Evolutionary conservation across 805 yeast species (phyloP), one percentile per base, ranked within the genome.

Genomic region (Clavispora vitiphila): DNA sequence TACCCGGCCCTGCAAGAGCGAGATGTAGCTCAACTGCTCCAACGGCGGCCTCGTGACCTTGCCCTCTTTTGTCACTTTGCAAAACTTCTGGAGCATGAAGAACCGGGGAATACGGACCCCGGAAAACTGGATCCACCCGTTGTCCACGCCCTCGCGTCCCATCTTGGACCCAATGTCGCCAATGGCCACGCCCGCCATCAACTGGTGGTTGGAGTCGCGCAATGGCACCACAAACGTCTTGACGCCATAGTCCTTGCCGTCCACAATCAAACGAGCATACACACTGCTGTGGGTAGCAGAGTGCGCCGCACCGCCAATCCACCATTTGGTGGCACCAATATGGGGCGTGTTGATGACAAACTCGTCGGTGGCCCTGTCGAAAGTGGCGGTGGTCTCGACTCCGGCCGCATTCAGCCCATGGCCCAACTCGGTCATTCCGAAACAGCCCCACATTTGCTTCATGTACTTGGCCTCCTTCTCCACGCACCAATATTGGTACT

Each of bases 261-360:
- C 58, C 40, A 70, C 70, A 42, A 67, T 59, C 43, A 70, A 66
- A 46, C 75, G 61, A 37, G 74, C 74, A 46, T 70, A 70, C 39
- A 57, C 57, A 18, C 65, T 44, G 32, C 64, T 54, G 50, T 70
- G 75, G 16, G 74, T 69, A 22, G 74, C 64, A 9, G 74, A 68
- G 47, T 70, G 75, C 25, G 75, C 75, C 42, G 75, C 75, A 43
- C 74, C 74, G 30, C 75, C 75, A 44, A 70, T 70, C 75, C 75
- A 70, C 75, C 75, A 70, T 53, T 70, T 70, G 47, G 75, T 70
- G 35, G 75, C 75, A 45, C 75, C 74, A 46, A 70, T 62, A 49
- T 69, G 74, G 5, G 75, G 75, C 23, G 75, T 70, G 56, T 67
- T 66, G 47, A 70, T 63, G 42, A 69, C 51, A 46, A 70, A 70